Base-by-base conservation (phyloP, 306 rosid species). In the Astragalus glycyphyllos region DNA sequence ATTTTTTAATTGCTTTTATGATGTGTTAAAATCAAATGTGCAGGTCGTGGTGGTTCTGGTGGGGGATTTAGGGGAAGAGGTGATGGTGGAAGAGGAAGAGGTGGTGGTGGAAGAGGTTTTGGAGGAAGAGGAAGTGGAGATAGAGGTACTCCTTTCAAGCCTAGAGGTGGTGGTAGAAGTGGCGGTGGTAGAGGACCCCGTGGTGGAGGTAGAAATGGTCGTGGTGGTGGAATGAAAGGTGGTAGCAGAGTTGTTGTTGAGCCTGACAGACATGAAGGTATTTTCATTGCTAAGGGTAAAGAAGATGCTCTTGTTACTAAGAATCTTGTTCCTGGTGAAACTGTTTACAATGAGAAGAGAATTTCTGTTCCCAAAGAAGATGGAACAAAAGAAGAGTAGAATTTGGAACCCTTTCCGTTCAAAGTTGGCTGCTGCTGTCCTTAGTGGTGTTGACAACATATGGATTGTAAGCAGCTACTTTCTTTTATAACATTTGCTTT, bases 341-440 rank as follows among this genome's bases (percentile, higher is more conserved):
- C 97, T 62, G 97, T 93, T 48, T 93, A 93, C 77, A 88, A 87
- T 12, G 98, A 93, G 85, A 90, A 93, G 80, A 82, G 97, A 65
- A 57, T 93, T 8, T 73, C 88, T 12, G 96, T 93, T n/a, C 82
- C 91, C n/a, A 89, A 87, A 31, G 96, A 95, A 34, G 96, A 95
- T 59, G 92, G 96, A 16, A 23, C 96, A 0, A 91, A 91, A 62
- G 82, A 69, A 14, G 97, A 95, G 77, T 95, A 77, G 97, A 56
- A 73, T 91, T 58, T 95, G 99, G 97, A 95, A 95, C 40, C 97
- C 99, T 20, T 95, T 95, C 66, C 86, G 99, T 5, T 95, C 99
- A 0, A 95, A 95, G 91, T 75, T 95, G 76, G 97, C 95, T 6
- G 90, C 99, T 2, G 96, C 97, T 1, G 86, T 91, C 68, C 96